A percentile compares a stretch with the other conserved stretches of the same genome.
phyloP scores from a whole-genome alignment of 805 yeast species.

The Isabelozyma pseudorhagii region DNA sequence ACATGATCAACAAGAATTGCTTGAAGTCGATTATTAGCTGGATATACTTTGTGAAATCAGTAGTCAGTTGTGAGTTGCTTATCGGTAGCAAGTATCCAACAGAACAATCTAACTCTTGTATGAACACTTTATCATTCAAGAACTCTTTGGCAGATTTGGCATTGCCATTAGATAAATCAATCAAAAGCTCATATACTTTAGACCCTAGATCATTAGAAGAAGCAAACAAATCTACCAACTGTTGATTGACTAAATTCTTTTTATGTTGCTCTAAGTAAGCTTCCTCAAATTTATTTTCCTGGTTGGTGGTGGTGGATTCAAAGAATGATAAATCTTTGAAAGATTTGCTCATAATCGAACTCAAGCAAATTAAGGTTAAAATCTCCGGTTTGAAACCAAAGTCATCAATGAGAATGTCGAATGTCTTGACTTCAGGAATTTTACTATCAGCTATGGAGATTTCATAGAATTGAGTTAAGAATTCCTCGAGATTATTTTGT shows the following conservation, averaged over 20 bases:
- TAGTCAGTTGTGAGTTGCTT: background rate
- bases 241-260: conserved; percentile 12
- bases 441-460: conserved; percentile 6
- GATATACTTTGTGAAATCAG: conserved; percentile 18
- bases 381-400: conserved; percentile 14
- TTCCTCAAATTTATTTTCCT: background rate
- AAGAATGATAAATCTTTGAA: conserved; percentile 23
- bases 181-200: conserved; percentile 14
- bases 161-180: conserved; percentile 18
- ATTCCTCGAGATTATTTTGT: conserved; percentile 21
- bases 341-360: conserved; percentile 24
- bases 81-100: conserved; percentile 18
- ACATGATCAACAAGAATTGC: conserved; percentile 24
- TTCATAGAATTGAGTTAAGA: conserved; percentile 17
- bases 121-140: conserved; percentile 6
- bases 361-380: conserved; percentile 20
- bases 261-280: background rate
- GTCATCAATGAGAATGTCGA: conserved; percentile 1
- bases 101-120: conserved; percentile 3
- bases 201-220: conserved; percentile 12
- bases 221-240: conserved; percentile 15
- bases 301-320: background rate
- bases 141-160: conserved; percentile 11
- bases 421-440: background rate
- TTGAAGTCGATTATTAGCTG: conserved; percentile 27